These are phyloP conservation scores for Paramecium primaurelia DNA, from an alignment of 73 alveolate species.

Conservation along the genomic window DNA sequence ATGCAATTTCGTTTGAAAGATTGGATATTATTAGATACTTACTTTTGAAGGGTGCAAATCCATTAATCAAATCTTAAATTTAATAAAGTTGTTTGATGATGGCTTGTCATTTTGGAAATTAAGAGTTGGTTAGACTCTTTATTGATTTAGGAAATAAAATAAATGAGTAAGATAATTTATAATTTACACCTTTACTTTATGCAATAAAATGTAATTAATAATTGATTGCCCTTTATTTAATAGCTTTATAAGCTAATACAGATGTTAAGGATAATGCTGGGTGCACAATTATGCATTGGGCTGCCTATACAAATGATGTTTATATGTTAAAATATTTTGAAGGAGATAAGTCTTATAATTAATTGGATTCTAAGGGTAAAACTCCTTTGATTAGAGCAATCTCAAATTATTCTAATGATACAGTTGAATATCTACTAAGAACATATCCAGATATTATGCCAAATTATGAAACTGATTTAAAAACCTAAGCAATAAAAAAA, in stretches of 20 bases:
- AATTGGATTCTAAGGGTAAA: neutral
- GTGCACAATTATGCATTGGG: conserved; percentile 10
- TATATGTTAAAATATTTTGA: neutral
- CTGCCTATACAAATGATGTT: conserved; percentile 28
- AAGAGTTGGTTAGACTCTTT: neutral
- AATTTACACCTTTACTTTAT: neutral
- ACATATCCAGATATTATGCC: neutral
- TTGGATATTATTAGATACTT: neutral
- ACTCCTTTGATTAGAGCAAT: neutral
- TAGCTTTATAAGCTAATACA: neutral
- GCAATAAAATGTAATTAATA: neutral
- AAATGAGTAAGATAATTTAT: neutral
- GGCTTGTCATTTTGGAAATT: neutral
- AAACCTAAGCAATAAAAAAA: neutral
- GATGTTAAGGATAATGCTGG: neutral
- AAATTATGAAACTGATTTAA: neutral
- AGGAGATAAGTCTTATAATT: neutral
- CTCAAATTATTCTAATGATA: neutral
- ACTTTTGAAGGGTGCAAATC: neutral
- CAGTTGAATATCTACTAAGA: neutral
- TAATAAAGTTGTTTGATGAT: neutral
- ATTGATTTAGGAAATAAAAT: neutral
- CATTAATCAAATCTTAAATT: neutral
- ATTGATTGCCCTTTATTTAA: neutral
- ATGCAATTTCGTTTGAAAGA: conserved; percentile 18